Base-by-base conservation (phyloP, 139 green algal genomes). In the Pleodorina starrii region DNA sequence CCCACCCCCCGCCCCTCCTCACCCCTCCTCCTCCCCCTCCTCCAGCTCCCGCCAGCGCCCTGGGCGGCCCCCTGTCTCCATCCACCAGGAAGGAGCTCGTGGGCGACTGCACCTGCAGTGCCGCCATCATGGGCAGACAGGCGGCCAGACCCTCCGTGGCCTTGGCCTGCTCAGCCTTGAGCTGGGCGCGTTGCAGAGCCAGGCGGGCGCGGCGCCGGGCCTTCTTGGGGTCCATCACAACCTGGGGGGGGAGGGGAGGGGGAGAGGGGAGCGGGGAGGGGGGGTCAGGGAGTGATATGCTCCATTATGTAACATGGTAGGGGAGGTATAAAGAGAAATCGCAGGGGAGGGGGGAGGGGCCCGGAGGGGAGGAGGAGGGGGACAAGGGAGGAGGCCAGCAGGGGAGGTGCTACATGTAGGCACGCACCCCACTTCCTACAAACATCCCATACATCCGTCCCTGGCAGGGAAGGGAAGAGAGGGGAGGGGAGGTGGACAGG, bases 101-200 rank as follows among this genome's bases (percentile, higher is more conserved):
- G 27, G 54, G 42, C 27, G 54, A 54, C 40, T 71, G 54, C 36
- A 85, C 54, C 74, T 85, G 73, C 57, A 83, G 59, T 40, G 78
- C 77, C 46, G 63, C 77, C 77, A 92, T 74, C 21, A 92, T 32
- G 27, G 89, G 89, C 75, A 92, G 89, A 83, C 89, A 92, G 19
- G 83, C 89, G 7, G 63, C 63, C 44, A 92, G 84, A n/a, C 59
- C 89, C 89, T 92, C 89, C 25, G 77, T 78, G 0, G 89, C 89
- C 46, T 90, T 90, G 60, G 75, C 76, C 75, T 78, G 75, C 84
- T 92, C 89, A 36, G 75, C 89, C 23, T 83, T 35, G 23, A 92
- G 84, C 48, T 87, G 84, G 44, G 79, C 75, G n/a, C 60, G 60
- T 63, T 89, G 84, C 48, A 83, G 48, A 12, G 84, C 84, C 40